Percentiles rank a stretch among this genome's conserved stretches.
Evolutionary conservation across 495 filamentous ascomycete genomes (phyloP).

Genomic region (Aspergillus cavernicola): DNA sequence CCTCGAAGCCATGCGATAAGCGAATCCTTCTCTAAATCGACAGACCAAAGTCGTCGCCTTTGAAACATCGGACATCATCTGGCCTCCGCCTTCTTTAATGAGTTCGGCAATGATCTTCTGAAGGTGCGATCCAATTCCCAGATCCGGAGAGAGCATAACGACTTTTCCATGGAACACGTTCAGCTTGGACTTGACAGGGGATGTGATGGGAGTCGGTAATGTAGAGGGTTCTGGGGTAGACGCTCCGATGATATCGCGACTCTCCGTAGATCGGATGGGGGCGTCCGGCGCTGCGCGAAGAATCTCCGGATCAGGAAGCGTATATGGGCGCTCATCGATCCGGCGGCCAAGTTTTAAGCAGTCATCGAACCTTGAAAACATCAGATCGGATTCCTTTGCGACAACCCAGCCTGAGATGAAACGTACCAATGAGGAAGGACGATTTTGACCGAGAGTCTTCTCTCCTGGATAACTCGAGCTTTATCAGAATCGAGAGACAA

Average conservation of each 20-base stretch:
- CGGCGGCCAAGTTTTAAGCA: constrained; percentile 86
- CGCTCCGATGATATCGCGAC: constrained; percentile 68
- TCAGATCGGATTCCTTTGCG: background rate
- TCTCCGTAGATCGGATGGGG: constrained; percentile 50
- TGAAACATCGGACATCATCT: constrained; percentile 61
- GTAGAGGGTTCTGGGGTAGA: constrained; percentile 59
- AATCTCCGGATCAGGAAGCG: constrained; percentile 82
- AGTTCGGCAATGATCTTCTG: constrained; percentile 64
- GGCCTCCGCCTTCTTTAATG: constrained; percentile 64
- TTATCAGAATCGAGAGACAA: constrained; percentile 71
- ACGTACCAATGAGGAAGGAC: constrained; percentile 93
- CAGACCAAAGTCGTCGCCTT: constrained; percentile 80
- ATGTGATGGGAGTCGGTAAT: constrained; percentile 42
- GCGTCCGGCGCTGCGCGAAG: constrained; percentile 52
- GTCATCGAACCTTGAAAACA: constrained; percentile 76
- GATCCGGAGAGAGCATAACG: constrained; percentile 61
- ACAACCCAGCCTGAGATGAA: background rate
- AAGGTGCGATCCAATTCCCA: constrained; percentile 63
- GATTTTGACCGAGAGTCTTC: constrained; percentile 67
- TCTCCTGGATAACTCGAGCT: constrained; percentile 59
- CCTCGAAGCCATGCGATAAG: constrained; percentile 74
- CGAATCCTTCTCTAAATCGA: constrained; percentile 74
- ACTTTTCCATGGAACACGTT: constrained; percentile 54
- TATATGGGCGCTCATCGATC: constrained; percentile 85
- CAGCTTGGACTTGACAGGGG: constrained; percentile 31